A percentile compares a stretch with the other conserved stretches of the same genome.
Conservation (phyloP, 305 asterid species). For the Fraxinus greggii region DNA sequence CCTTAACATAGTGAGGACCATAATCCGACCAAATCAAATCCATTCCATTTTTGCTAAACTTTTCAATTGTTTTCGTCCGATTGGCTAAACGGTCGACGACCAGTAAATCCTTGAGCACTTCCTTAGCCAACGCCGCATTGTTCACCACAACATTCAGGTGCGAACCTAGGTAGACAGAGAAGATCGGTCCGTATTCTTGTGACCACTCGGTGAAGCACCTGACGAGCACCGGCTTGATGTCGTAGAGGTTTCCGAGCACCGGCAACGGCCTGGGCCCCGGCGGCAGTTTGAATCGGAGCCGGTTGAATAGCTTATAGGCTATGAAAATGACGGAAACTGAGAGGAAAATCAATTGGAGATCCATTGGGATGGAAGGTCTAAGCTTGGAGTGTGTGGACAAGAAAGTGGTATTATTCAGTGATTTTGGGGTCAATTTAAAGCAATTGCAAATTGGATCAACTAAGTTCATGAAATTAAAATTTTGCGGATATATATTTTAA, state of each 20-base stretch:
- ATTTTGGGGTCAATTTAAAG: not conserved
- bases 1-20: constrained; percentile 63
- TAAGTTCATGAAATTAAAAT: not conserved
- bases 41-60: constrained; percentile 53
- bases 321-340: constrained; percentile 25
- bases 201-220: constrained; percentile 66
- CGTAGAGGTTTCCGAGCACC: constrained; percentile 52
- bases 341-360: constrained; percentile 19
- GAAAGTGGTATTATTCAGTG: not conserved
- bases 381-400: not conserved
- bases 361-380: constrained; percentile 25
- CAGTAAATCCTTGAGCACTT: constrained; percentile 61
- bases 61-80: constrained; percentile 43
- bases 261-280: constrained; percentile 63
- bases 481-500: not conserved
- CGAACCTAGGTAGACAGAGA: constrained; percentile 53
- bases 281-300: constrained; percentile 46
- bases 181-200: constrained; percentile 50
- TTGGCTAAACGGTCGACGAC: no score
- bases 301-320: constrained; percentile 36
- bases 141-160: constrained; percentile 47
- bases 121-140: constrained; percentile 49
- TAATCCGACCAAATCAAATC: constrained; percentile 68
- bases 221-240: constrained; percentile 52
- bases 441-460: not conserved